phyloP scores from a whole-genome alignment of 805 yeast species.

The Wickerhamiella brachini region DNA sequence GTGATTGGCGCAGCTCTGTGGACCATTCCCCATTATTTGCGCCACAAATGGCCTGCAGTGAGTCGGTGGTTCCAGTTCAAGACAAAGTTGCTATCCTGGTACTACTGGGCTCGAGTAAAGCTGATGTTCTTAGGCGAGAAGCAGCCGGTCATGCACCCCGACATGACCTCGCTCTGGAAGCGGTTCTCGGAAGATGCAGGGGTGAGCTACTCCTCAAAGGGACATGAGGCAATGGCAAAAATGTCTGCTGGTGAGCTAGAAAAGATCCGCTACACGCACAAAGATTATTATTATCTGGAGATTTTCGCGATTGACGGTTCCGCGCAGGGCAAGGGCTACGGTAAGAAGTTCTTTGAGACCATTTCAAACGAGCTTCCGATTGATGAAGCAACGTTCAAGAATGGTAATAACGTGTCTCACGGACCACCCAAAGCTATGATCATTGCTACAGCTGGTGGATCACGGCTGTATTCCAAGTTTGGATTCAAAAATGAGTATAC shows the following conservation, averaged over 20 bases:
- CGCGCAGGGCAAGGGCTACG: constrained; percentile 1
- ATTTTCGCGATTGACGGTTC: neutral
- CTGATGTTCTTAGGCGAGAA: neutral
- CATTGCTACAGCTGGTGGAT: neutral
- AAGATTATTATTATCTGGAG: neutral
- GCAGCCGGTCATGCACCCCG: neutral
- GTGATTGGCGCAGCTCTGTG: neutral
- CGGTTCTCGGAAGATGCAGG: neutral
- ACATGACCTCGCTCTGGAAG: neutral
- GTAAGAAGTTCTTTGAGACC: neutral
- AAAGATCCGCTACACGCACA: neutral
- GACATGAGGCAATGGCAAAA: neutral
- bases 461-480: neutral
- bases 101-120: neutral
- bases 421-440: neutral
- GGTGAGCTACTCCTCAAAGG: neutral
- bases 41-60: neutral
- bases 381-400: neutral
- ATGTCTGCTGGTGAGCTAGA: neutral
- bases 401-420: neutral
- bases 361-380: neutral
- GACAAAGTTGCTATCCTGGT: neutral
- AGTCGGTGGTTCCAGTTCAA: neutral
- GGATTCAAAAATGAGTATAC: neutral
- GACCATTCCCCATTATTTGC: neutral